Base-by-base conservation (phyloP, 495 filamentous ascomycete genomes). In the Acidiella bohemica region DNA sequence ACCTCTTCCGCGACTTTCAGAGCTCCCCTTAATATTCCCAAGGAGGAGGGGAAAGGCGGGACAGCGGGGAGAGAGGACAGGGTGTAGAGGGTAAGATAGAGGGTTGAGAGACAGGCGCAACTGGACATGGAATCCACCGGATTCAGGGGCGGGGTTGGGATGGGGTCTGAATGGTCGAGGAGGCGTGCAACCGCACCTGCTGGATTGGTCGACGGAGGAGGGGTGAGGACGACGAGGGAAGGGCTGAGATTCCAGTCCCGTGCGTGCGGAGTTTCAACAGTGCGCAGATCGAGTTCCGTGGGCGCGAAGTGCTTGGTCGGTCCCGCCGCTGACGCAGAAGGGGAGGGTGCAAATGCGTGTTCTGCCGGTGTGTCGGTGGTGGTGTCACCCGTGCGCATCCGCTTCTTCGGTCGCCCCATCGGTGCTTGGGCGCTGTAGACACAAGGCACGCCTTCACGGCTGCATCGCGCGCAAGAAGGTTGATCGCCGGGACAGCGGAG, bases 91-190 rank as follows among this genome's bases (percentile, higher is more conserved):
- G 55, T 53, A 12, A 61, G 51, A 46, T 58, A 63, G 41, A 60
- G 49, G 28, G 39, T 53, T 6, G 53, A 53, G 12, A 63, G 53
- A 37, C 60, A 63, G 23, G 53, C 47, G 44, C 60, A 63, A 5
- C 17, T 17, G 19, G 41, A 31, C 21, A 38, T 11, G 7, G n/a
- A n/a, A n/a, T n/a, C n/a, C n/a, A n/a, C n/a, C n/a, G n/a, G n/a
- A n/a, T n/a, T n/a, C n/a, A n/a, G n/a, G n/a, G n/a, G n/a, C n/a
- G n/a, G 4, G 13, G 14, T 9, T 23, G 38, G 16, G 36, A 18
- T 24, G 28, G 34, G 22, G 22, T n/a, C n/a, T n/a, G 35, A 39
- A 13, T 25, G 26, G 35, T 30, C 20, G 34, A 38, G 40, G 40
- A 36, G 23, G 45, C 36, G 14, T 27, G 20, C 3, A n/a, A 23